Evolutionary conservation across 1,284 basidiomycete genomes (phyloP).

Genomic region (Trametes pubescens): DNA sequence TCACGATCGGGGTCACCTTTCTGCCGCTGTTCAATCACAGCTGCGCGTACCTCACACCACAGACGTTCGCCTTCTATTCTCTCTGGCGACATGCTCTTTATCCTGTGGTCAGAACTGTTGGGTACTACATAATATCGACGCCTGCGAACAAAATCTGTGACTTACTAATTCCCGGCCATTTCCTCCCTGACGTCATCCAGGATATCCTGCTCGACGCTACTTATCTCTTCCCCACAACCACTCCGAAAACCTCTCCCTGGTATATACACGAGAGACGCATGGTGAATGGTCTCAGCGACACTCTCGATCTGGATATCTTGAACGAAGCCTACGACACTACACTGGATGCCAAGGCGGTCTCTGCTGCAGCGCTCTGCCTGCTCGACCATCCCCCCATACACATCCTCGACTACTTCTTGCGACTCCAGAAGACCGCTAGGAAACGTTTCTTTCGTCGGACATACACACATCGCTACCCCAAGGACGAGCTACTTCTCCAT

Average conservation of each 20-base stretch:
- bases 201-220: not conserved
- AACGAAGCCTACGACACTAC: not conserved
- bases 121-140: not conserved
- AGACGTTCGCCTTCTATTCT: not conserved
- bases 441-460: not conserved
- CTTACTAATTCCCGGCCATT: too few relatives aligned
- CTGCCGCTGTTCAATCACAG: not conserved
- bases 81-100: not conserved
- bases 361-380: not conserved
- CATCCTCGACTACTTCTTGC: not conserved
- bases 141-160: not conserved
- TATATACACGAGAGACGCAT: not conserved
- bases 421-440: not conserved
- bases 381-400: not conserved
- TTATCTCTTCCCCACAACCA: not conserved
- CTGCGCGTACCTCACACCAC: constrained; percentile 9
- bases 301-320: not conserved
- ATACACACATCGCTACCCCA: not conserved
- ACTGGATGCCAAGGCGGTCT: not conserved
- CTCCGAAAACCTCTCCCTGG: not conserved
- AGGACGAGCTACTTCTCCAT: not conserved
- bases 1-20: constrained; percentile 3
- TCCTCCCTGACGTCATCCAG: not conserved
- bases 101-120: not conserved
- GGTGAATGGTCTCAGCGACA: not conserved